Base-by-base conservation (phyloP, 1,284 basidiomycete species). In the Trichosporon faecale region DNA sequence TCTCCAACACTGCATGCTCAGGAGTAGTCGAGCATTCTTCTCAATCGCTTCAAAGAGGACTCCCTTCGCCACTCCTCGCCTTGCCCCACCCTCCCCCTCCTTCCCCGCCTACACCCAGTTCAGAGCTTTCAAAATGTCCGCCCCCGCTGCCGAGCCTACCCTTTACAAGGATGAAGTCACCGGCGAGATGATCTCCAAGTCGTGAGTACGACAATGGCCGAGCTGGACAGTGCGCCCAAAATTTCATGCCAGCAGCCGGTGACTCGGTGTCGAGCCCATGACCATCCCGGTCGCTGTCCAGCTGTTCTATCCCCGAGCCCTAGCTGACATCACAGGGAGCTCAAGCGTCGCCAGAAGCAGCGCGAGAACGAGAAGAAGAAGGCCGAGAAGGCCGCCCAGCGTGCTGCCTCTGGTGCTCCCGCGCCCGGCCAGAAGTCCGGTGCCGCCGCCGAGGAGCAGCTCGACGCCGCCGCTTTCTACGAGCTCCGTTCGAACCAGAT, bases 131-230 rank as follows among this genome's bases (percentile, higher is more conserved):
- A 82, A 49, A 57, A 84, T 84, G 83, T 84, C 80, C 35, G 81
- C 80, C 46, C 79, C 79, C 44, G 79, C 76, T 31, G 76, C 74
- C 64, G 55, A 60, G 55, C 55, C 55, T 18, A 79, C 80, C 72
- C 76, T 82, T 23, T 82, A 82, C 76, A 84, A 84, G 77, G 95
- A 97, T 83, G 91, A 91, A 60, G 88, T 94, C 72, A 95, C 95
- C 2, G 94, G 94, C 55, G 94, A 97, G 84, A 88, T 95, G 90
- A 89, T 98, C 79, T 95, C 93, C 85, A 98, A 98, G 89, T 88
- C 89, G 94, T 95, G 71, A 77, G 92, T 73, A 14, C 3, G 27
- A 16, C 8, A 25, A 35, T 37, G 31, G 25, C 4, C 2, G 52
- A 27, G 23, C 23, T 5, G 55, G 12, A 23, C 6, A 60, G 25